Conservation (phyloP, 495 filamentous ascomycete species). For the Podospora fimiseda region DNA sequence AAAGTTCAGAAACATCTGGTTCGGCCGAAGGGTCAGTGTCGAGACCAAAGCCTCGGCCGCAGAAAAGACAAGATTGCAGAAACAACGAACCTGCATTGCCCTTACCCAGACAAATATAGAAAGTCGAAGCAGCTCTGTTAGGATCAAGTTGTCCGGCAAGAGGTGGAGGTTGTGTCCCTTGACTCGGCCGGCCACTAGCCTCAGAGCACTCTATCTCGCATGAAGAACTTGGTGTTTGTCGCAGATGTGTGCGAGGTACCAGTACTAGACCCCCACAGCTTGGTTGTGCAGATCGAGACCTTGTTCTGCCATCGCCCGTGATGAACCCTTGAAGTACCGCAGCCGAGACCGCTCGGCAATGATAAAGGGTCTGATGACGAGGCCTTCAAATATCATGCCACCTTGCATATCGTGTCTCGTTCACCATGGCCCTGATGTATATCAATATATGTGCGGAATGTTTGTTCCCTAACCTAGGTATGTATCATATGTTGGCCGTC, state of each 20-base stretch:
- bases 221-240: constrained; percentile 7
- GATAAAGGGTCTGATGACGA: not conserved
- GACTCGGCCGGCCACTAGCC: not conserved
- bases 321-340: constrained; percentile 15
- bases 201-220: constrained; percentile 16
- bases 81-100: too few relatives aligned
- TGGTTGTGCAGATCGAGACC: constrained; percentile 25
- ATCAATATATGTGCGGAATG: not conserved
- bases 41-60: not conserved
- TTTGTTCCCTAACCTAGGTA: not conserved
- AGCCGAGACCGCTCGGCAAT: not conserved
- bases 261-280: constrained; percentile 9
- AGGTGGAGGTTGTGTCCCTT: not conserved
- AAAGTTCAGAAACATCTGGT: not conserved
- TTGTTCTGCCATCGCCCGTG: constrained; percentile 23
- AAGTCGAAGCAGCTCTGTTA: not conserved
- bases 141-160: not conserved
- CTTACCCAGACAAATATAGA: too few relatives aligned
- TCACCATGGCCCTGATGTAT: constrained; percentile 6
- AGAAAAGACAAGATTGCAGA: not conserved
- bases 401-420: not conserved
- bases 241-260: not conserved
- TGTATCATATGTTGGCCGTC: too few relatives aligned
- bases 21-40: not conserved
- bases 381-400: not conserved